These are phyloP conservation scores for Rusavskia elegans DNA, from an alignment of 495 filamentous ascomycete species.

Conservation along the genomic window DNA sequence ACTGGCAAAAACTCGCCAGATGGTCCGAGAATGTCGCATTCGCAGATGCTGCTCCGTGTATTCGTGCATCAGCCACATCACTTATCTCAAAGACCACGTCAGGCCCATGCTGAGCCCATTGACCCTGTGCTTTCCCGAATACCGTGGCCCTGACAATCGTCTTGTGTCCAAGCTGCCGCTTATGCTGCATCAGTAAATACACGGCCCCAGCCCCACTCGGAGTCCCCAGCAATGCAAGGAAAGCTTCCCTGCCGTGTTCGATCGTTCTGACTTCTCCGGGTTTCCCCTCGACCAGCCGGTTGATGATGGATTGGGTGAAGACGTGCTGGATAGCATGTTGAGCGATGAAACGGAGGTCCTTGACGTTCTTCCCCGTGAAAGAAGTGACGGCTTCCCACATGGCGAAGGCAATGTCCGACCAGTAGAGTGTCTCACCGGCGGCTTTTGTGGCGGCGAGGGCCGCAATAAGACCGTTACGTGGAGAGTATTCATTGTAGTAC, in stretches of 20 bases:
- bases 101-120: not conserved
- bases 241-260: not conserved
- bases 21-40: too few relatives aligned
- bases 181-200: slow-evolving; percentile 1
- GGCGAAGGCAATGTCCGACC: not conserved
- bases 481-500: not conserved
- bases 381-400: not conserved
- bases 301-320: not conserved
- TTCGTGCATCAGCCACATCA: not conserved
- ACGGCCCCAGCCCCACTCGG: not conserved
- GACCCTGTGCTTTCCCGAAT: not conserved
- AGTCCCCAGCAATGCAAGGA: not conserved
- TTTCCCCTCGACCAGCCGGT: not conserved
- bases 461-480: not conserved
- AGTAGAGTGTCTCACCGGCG: not conserved
- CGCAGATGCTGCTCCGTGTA: too few relatives aligned
- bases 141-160: not conserved
- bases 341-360: not conserved
- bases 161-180: not conserved
- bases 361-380: not conserved
- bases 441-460: not conserved
- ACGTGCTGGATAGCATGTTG: not conserved
- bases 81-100: not conserved
- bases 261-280: not conserved
- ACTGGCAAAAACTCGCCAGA: too few relatives aligned